Evolutionary conservation across 495 filamentous ascomycete species (phyloP), one percentile per base, ranked within the genome.

Genomic region (Clavariopsis aquatica): DNA sequence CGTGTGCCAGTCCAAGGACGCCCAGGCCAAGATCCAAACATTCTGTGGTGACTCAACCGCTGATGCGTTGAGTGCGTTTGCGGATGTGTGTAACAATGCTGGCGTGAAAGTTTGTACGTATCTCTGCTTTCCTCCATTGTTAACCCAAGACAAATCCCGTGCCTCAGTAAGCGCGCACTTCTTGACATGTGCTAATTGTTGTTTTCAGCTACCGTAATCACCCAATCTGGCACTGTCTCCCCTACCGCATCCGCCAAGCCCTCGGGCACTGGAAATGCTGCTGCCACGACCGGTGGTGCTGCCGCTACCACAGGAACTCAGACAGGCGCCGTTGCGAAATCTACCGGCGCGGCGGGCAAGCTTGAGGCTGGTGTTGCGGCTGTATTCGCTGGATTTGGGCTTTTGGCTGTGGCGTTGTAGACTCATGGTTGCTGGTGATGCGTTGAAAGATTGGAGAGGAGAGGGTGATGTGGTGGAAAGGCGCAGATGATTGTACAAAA

Each of bases 31-130:
- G 62, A 72, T 76, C 54, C 61, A 49, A 23, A 65, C 59, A 47
- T 31, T 71, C 19, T 77, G 75, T 62, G 65, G 65, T 12, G 61
- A 70, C 26, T 55, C 58, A 31, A 54, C 64, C 1, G 26, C 61
- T 5, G 62, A 62, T 12, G 75, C 74, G 9, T 49, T 73, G 67
- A 64, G 46, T 29, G 74, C 68, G 17, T 76, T 69, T 57, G 47
- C 65, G 8, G 63, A 61, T 20, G 62, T 68, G 29, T 77, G 75
- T 57, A 64, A 62, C 7, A 54, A 31, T 20, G 71, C 56, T 13
- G 75, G 75, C 13, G 65, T 73, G 2, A 68, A 70, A 46, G 68
- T 77, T 64, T 59, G 75, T 77, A 69, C 19, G 73, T 73, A 52
- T 10, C 53, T 10, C 43, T 52, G 19, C 34, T 13, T 15, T 45